Base-by-base conservation (phyloP, 306 rosid species). In the Vicia villosa region DNA sequence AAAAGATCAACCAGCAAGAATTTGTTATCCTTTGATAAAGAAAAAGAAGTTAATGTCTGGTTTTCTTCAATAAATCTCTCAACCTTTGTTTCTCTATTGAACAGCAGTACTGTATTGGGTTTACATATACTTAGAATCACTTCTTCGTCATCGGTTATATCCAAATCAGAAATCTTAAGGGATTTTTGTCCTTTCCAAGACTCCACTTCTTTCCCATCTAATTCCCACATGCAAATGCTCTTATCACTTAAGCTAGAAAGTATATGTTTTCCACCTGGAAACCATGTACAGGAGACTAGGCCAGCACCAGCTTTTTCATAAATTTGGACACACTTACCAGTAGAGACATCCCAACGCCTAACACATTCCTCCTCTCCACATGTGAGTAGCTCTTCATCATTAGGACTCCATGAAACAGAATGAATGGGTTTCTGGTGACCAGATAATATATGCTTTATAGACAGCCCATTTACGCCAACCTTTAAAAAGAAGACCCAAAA, bases 221-320 rank as follows among this genome's bases (percentile, higher is more conserved):
- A 77, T 13, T 85, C 95, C 99, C 99, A 95, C 84, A 83, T 83
- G 88, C 95, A 89, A 77, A 95, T 91, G 79, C 97, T 87, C 95
- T 87, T 91, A 77, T 95, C 99, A 60, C 64, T 84, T 60, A 91
- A 79, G 70, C 97, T 97, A 63, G 89, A 87, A 75, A 91, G 83
- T 80, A 95, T 75, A 81, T 80, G 73, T 77, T 86, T 89, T 49
- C 97, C 99, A 76, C 84, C 84, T 49, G 99, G 96, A 79, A 86
- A 86, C 99, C 99, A 95, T 66, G 95, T 82, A 80, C 99, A 91
- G 15, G 97, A 87, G 51, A 95, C 87, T 15, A 87, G 68, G 72
- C 91, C 92, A 68, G 76, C 46, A 55, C 92, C 91, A 71, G 84
- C 66, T 72, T 87, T 95, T 61, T 89, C 97, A 81, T 89, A 95